Evolutionary conservation across 257 asterid species (phyloP).

Genomic region (Lavandula angustifolia): DNA sequence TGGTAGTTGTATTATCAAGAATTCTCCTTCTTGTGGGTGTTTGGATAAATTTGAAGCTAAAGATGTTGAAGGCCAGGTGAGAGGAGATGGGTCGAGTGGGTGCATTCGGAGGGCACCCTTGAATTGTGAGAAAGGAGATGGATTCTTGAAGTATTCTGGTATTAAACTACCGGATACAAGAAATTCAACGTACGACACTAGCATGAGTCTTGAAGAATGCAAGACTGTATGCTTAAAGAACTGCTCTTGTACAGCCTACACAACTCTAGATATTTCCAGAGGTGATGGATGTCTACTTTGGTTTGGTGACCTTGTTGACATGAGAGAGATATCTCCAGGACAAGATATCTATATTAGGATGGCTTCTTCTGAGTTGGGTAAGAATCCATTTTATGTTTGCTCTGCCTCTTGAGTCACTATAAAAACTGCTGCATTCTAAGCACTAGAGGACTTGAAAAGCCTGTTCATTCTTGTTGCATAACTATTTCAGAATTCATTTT

Average conservation of each 20-base stretch:
- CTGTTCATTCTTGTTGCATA: not conserved
- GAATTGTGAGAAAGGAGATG: slow-evolving; percentile 18
- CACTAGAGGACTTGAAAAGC: not conserved
- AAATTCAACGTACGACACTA: not conserved
- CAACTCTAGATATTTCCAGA: not conserved
- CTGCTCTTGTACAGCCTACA: slow-evolving; percentile 20
- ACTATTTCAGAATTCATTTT: not conserved
- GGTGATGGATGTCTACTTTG: slow-evolving; percentile 33
- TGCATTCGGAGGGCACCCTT: slow-evolving; percentile 11
- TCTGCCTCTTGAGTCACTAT: not conserved
- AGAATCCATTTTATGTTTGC: not conserved
- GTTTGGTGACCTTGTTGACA: slow-evolving; percentile 44
- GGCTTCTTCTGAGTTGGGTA: slow-evolving; percentile 42
- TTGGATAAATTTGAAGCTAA: slow-evolving; percentile 31
- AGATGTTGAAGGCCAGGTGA: not conserved
- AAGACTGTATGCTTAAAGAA: not conserved
- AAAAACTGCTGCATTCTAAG: too few species aligned
- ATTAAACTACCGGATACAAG: slow-evolving; percentile 16
- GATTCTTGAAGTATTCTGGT: slow-evolving; percentile 8
- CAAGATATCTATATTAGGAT: slow-evolving; percentile 40
- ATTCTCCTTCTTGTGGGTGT: slow-evolving; percentile 40
- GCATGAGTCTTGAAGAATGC: slow-evolving; percentile 13
- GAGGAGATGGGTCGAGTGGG: not conserved
- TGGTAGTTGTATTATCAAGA: slow-evolving; percentile 33
- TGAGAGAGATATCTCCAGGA: slow-evolving; percentile 30